Percentiles rank a stretch among this genome's conserved stretches.
Conservation (phyloP, 768 basidiomycete species). For the Royoungia palumana region DNA sequence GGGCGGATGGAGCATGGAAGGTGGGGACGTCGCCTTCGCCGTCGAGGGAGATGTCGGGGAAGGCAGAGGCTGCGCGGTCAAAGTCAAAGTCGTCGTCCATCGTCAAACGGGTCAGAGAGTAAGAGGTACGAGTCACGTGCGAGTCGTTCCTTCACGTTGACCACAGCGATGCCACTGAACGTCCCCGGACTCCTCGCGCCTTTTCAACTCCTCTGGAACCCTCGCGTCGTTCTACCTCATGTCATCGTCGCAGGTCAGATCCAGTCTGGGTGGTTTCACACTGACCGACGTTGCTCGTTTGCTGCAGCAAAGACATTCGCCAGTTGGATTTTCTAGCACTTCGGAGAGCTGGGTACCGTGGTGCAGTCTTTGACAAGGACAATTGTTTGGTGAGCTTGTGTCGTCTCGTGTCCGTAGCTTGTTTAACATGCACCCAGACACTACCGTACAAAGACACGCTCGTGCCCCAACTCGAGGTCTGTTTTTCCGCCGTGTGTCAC, state of each 20-base stretch:
- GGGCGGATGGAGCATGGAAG: slow-evolving; percentile 30
- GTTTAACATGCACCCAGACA: slow-evolving; percentile 50
- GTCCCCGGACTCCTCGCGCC: slow-evolving; percentile 67
- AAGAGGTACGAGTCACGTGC: slow-evolving; percentile 10
- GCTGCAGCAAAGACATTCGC: slow-evolving; percentile 73
- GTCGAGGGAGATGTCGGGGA: slow-evolving; percentile 82
- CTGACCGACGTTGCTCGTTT: slow-evolving; percentile 10
- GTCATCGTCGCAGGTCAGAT: slow-evolving; percentile 61
- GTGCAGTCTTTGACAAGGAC: slow-evolving; percentile 96
- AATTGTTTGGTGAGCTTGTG: slow-evolving; percentile 76
- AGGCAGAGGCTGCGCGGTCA: slow-evolving; percentile 75
- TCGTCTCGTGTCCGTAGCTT: too few relatives aligned
- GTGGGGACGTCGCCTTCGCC: slow-evolving; percentile 56
- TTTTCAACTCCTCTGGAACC: slow-evolving; percentile 65
- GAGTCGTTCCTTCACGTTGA: not conserved
- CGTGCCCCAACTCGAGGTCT: slow-evolving; percentile 71
- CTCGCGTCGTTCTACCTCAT: slow-evolving; percentile 65
- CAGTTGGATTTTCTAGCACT: slow-evolving; percentile 75
- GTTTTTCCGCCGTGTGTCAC: slow-evolving; percentile 11
- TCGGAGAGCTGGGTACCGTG: slow-evolving; percentile 72
- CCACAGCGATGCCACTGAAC: slow-evolving; percentile 62
- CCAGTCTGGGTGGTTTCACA: not conserved
- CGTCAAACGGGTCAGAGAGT: not conserved
- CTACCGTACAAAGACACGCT: slow-evolving; percentile 72
- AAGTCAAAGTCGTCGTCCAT: slow-evolving; percentile 68